These are phyloP conservation scores for Saccharomycopsis guyanensis DNA, from an alignment of 805 yeast genomes.

Conservation along the genomic window DNA sequence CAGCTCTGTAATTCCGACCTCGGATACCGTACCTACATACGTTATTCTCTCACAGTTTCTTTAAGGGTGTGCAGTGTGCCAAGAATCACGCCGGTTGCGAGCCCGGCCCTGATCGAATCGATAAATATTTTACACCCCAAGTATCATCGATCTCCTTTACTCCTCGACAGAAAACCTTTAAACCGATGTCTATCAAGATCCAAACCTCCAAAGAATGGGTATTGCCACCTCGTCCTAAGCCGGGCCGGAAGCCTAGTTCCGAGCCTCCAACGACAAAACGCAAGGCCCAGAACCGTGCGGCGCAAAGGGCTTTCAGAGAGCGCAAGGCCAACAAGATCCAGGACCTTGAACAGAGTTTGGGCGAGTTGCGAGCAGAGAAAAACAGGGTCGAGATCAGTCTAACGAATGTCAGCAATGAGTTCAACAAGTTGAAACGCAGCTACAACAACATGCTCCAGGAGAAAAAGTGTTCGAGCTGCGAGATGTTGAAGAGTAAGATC, in stretches of 20 bases:
- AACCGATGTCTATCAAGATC: constrained; percentile 24
- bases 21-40: too few relatives aligned
- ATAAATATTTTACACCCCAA: background rate
- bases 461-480: constrained; percentile 16
- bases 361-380: constrained; percentile 59
- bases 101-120: background rate
- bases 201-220: constrained; percentile 77
- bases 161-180: background rate
- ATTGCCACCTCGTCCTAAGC: constrained; percentile 77
- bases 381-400: constrained; percentile 42
- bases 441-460: constrained; percentile 17
- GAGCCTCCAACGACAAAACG: constrained; percentile 82
- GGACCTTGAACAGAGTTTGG: constrained; percentile 64
- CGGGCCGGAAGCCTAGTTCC: constrained; percentile 48
- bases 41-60: too few relatives aligned
- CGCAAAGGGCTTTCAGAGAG: constrained; percentile 86
- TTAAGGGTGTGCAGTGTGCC: too few relatives aligned
- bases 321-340: constrained; percentile 75
- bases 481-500: background rate
- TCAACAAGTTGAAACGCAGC: constrained; percentile 15
- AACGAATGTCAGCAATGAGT: constrained; percentile 18
- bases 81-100: background rate
- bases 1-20: too few relatives aligned
- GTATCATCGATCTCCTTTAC: background rate
- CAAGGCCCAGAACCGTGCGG: constrained; percentile 90